Evolutionary conservation across 495 filamentous ascomycete species (phyloP).

Genomic region (Hypomontagnella submonticulosa): DNA sequence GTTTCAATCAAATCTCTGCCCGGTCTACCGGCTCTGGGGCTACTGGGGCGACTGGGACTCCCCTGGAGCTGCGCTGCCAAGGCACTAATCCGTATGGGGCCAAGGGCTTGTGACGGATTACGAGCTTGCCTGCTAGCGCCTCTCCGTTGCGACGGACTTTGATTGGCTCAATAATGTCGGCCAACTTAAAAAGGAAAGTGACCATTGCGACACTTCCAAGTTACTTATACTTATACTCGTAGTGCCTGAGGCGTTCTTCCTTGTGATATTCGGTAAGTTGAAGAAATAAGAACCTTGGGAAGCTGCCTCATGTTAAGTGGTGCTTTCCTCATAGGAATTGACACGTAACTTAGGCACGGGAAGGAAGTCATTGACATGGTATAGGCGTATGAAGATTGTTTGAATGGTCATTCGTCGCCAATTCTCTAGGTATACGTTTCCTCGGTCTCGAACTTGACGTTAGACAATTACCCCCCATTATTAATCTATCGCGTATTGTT

Average conservation of each 20-base stretch:
- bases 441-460: slow-evolving; percentile 33
- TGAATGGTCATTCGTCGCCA: neutral
- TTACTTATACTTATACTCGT: neutral
- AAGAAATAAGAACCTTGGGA: neutral
- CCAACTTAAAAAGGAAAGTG: slow-evolving; percentile 41
- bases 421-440: neutral
- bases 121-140: slow-evolving; percentile 15
- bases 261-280: slow-evolving; percentile 20
- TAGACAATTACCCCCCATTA: slow-evolving; percentile 7
- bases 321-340: no score
- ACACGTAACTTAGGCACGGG: no score
- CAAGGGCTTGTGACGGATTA: slow-evolving; percentile 30
- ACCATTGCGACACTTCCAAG: slow-evolving; percentile 1
- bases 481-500: slow-evolving; percentile 24
- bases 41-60: no score
- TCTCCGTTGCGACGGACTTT: slow-evolving; percentile 1
- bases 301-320: neutral
- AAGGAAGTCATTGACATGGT: no score
- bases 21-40: slow-evolving; percentile 19
- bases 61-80: slow-evolving; percentile 16
- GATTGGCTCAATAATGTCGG: slow-evolving; percentile 38
- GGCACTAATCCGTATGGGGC: slow-evolving; percentile 19
- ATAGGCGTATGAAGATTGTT: no score
- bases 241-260: slow-evolving; percentile 11
- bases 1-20: slow-evolving; percentile 23